Evolutionary conservation across 1,284 basidiomycete species (phyloP), one percentile per base, ranked within the genome.

Genomic region (Porogramme epimiltina): DNA sequence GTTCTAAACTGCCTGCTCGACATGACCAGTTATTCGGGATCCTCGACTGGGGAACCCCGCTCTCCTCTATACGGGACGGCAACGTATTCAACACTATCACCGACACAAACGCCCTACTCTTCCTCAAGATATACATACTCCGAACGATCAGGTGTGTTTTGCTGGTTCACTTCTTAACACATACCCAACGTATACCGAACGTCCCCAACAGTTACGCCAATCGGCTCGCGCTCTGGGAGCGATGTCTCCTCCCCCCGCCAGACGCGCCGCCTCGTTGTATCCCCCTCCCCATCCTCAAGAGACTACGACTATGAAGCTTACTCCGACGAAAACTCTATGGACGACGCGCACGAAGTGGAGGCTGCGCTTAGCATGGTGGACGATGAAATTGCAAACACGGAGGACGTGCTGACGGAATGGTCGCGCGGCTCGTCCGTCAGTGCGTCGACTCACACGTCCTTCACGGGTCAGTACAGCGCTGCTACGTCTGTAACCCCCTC

Each of bases 341-440:
- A 69, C 53, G 80, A 79, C 39, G 67, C 64, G 2, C 75, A 70
- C 4, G 85, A 89, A 66, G 86, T 90, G 19, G 87, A 89, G 66
- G 82, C 79, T 18, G 76, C 81, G 15, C 75, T 91, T 40, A 82
- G 75, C 47, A 75, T 78, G 50, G 69, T 89, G 22, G 84, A 87
- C 54, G 73, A 87, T 40, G 83, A 90, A 51, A 65, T 88, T 23
- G 78, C 82, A 54, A 73, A 78, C 42, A 78, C 84, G 0, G 84
- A 87, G 62, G 79, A 82, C 45, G 77, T 78, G 4, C 73, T 85
- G 47, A 78, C 79, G 0, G 73, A 82, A 58, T 86, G 85, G 83
- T 82, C 73, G 52, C 65, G 67, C 31, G 60, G 54, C 3, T 65
- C 65, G 2, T 56, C 64, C 51, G 52, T 68, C 54, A 51, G 52